phyloP scores from a whole-genome alignment of 164 flowering plant species.

The Sedum album region DNA sequence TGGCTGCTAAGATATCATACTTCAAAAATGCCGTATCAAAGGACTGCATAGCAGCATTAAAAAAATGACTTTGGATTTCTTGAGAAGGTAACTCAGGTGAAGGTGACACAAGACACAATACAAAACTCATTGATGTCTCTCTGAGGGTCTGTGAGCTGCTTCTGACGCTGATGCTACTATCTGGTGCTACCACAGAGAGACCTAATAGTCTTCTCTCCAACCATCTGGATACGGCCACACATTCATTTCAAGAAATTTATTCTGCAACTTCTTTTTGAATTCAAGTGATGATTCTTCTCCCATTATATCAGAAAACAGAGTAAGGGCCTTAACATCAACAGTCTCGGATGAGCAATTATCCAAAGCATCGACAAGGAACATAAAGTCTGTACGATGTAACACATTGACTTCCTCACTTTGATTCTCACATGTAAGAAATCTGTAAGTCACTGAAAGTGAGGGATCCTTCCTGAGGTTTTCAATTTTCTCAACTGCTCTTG shows the following conservation, averaged over 20 bases:
- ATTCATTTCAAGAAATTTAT: slow-evolving; percentile 62
- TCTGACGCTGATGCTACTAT: slow-evolving; percentile 30
- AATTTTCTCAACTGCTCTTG: slow-evolving; percentile 41
- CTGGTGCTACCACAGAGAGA: slow-evolving; percentile 30
- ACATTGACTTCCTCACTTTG: slow-evolving; percentile 30
- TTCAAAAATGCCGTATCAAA: slow-evolving; percentile 67
- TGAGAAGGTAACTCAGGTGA: slow-evolving; percentile 31
- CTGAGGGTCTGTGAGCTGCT: slow-evolving; percentile 56
- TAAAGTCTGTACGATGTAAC: slow-evolving; percentile 49
- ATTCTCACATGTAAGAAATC: slow-evolving; percentile 53
- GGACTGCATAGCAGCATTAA: slow-evolving; percentile 55
- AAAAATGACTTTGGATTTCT: slow-evolving; percentile 48
- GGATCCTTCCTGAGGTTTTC: slow-evolving; percentile 60
- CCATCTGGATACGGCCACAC: slow-evolving; percentile 58
- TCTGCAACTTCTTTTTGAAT: slow-evolving; percentile 43
- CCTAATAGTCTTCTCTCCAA: slow-evolving; percentile 75
- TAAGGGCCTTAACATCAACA: slow-evolving; percentile 67
- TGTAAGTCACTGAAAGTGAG: slow-evolving; percentile 34
- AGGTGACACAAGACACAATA: slow-evolving; percentile 43
- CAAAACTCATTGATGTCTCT: slow-evolving; percentile 73
- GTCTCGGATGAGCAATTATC: slow-evolving; percentile 57
- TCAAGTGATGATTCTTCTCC: slow-evolving; percentile 49
- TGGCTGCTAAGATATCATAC: slow-evolving; percentile 65
- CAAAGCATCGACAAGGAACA: slow-evolving; percentile 66
- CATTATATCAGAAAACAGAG: slow-evolving; percentile 62